phyloP scores from a whole-genome alignment of 257 asterid genomes.

The Primulina eburnea region DNA sequence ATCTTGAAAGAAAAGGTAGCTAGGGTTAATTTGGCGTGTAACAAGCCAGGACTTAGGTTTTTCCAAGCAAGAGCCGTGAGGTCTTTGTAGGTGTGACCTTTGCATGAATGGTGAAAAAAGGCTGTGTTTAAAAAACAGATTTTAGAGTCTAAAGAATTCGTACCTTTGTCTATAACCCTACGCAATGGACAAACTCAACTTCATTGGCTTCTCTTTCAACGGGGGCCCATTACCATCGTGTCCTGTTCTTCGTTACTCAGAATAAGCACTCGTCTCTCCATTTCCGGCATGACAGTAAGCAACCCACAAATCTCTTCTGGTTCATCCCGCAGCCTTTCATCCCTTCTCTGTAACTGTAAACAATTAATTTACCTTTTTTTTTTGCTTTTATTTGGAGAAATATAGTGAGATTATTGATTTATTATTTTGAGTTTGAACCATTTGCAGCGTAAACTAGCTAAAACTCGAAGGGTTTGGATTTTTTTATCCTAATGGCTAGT shows the following conservation, averaged over 20 bases:
- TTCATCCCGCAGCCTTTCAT: conserved; percentile 1
- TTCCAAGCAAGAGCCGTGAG: conserved; percentile 21
- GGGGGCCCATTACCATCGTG: conserved; percentile 41
- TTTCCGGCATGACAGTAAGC: conserved; percentile 11
- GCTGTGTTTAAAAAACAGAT: conserved; percentile 16
- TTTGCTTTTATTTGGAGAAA: neutral
- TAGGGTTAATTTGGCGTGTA: neutral
- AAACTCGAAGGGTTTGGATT: too few relatives aligned
- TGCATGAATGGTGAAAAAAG: conserved; percentile 19
- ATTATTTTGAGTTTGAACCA: too few relatives aligned
- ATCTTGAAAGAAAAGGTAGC: neutral
- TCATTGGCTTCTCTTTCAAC: conserved; percentile 1
- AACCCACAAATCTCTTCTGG: conserved; percentile 20
- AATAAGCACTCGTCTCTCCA: conserved; percentile 19
- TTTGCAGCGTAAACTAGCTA: too few relatives aligned
- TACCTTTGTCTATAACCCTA: conserved; percentile 32
- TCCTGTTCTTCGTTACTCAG: conserved; percentile 18
- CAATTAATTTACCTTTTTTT: neutral
- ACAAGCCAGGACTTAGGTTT: conserved; percentile 15
- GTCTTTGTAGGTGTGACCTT: conserved; percentile 24
- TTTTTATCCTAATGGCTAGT: too few relatives aligned
- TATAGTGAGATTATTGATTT: too few relatives aligned
- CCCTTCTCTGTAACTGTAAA: conserved; percentile 1
- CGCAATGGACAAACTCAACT: conserved; percentile 34
- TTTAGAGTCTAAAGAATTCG: conserved; percentile 12